Evolutionary conservation across 768 basidiomycete genomes (phyloP).

Genomic region (Tulasnella sp.): DNA sequence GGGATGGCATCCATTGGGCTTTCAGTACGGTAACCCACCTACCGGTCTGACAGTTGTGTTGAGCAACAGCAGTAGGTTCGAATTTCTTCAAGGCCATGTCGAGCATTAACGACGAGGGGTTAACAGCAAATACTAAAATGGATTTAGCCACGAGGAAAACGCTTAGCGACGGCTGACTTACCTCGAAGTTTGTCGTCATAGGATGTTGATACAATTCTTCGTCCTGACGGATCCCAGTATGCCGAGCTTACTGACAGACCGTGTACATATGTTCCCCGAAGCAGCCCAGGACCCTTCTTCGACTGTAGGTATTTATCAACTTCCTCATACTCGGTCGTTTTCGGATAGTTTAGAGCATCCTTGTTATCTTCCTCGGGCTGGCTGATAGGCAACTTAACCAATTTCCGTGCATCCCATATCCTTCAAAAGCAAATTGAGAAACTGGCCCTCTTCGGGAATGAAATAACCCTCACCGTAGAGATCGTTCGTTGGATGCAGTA

Average conservation of each 20-base stretch:
- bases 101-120: constrained; percentile 35
- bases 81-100: constrained; percentile 41
- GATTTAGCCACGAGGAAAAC: too few relatives aligned
- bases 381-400: constrained; percentile 33
- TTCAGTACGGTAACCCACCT: constrained; percentile 68
- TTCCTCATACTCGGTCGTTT: constrained; percentile 15
- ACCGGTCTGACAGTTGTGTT: constrained; percentile 74
- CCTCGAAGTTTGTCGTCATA: constrained; percentile 68
- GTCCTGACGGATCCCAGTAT: constrained; percentile 74
- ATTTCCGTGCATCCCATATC: constrained; percentile 68
- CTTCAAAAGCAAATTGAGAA: constrained; percentile 29
- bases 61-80: constrained; percentile 47
- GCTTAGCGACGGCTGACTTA: constrained; percentile 29
- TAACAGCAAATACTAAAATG: constrained; percentile 69
- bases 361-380: constrained; percentile 15
- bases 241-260: constrained; percentile 70
- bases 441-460: too few relatives aligned
- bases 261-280: constrained; percentile 57
- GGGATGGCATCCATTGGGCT: constrained; percentile 67
- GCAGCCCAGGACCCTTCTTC: constrained; percentile 37
- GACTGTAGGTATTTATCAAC: constrained; percentile 34
- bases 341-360: constrained; percentile 2
- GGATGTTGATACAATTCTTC: constrained; percentile 67
- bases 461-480: constrained; percentile 42
- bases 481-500: constrained; percentile 63